phyloP scores from a whole-genome alignment of 73 alveolate species.

The Tetrahymena borealis region DNA sequence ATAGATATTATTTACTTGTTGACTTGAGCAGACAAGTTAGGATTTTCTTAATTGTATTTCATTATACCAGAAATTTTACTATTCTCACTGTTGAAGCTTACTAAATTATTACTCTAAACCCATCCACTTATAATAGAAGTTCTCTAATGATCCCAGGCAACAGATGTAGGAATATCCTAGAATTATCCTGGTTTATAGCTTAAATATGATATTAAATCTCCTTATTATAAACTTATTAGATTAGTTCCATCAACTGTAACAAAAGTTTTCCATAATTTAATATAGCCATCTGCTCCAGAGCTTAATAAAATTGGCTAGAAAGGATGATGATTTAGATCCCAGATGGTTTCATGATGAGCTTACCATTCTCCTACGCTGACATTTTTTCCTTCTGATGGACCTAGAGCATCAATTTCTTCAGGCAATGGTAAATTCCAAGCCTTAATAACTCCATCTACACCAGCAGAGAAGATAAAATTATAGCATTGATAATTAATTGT shows the following conservation, averaged over 20 bases:
- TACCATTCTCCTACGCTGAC: constrained; percentile 40
- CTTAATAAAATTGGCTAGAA: constrained; percentile 35
- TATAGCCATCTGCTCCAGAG: constrained; percentile 56
- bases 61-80: constrained; percentile 12
- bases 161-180: constrained; percentile 39
- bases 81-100: constrained; percentile 14
- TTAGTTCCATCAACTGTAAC: constrained; percentile 12
- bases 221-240: background rate
- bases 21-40: constrained; percentile 16
- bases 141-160: constrained; percentile 25
- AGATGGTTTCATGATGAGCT: constrained; percentile 55
- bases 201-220: constrained; percentile 6
- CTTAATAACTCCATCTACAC: constrained; percentile 56
- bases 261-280: constrained; percentile 56
- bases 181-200: constrained; percentile 20
- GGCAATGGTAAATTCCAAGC: constrained; percentile 31
- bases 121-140: constrained; percentile 10
- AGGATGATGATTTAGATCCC: constrained; percentile 57
- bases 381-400: constrained; percentile 15
- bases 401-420: background rate
- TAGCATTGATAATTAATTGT: constrained; percentile 8
- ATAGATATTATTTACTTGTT: background rate
- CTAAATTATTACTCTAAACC: constrained; percentile 23
- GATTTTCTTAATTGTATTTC: constrained; percentile 15
- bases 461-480: constrained; percentile 63